Evolutionary conservation across 2,329 filamentous ascomycete genomes (phyloP), one percentile per base, ranked within the genome.

Genomic region (Magnaporthiopsis poae): DNA sequence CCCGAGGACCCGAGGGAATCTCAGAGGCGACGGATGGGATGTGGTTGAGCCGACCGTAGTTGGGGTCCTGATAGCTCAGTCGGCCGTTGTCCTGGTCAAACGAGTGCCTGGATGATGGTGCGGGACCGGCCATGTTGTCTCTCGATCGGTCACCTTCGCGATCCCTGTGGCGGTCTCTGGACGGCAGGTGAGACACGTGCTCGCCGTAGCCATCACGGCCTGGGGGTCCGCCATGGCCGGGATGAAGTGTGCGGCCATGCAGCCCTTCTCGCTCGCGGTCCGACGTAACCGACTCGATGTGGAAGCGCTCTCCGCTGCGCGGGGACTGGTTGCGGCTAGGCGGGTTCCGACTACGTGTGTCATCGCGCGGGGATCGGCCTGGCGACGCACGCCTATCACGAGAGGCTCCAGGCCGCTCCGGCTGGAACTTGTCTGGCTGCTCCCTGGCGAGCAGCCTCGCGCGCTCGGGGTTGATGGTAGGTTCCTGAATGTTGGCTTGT

Each of bases 1-100:
- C 82, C 64, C 81, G 80, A 21, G 86, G 85, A 1, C 84, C 86
- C n/a, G 82, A 82, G 3, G 85, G 85, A 60, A 83, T 78, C 74
- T 74, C 80, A 35, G 72, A 64, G 60, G 59, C 71, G 39, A 79
- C 74, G 31, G 79, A 78, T 63, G 81, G 78, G 64, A 82, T 80
- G 1, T 82, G 77, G 68, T 85, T 88, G 63, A 89, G 78, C 2
- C 86, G 84, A 35, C 86, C 86, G 70, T 88, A 88, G 66, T 84
- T 86, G 21, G 84, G 83, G 73, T 89, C 86, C 69, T 86, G 82
- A 68, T 84, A 81, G 66, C 77, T 79, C 27, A 81, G 70, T 69
- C 81, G 78, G 56, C 80, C 79, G 70, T 84, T 81, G 62, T 86
- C 83, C 3, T 77, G 70, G 36, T 87, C 85, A 1, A 75, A 73